phyloP scores from a whole-genome alignment of 441 rosid species.

The Hura crepitans region DNA sequence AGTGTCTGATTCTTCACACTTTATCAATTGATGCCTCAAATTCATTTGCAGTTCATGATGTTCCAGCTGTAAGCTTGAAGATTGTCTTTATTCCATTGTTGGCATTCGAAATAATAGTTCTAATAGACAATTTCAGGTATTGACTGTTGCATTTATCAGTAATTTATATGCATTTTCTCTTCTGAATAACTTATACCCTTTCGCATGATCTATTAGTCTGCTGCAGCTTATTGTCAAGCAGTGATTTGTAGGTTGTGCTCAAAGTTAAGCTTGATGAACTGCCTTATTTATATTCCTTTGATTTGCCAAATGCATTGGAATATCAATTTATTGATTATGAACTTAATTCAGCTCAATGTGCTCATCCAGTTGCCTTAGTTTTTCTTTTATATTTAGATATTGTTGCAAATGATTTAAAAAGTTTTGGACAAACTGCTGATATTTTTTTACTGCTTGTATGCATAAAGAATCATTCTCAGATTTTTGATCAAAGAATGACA shows the following conservation, averaged over 20 bases:
- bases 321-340: conserved; percentile 6
- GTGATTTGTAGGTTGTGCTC: background rate
- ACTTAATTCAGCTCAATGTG: conserved; percentile 7
- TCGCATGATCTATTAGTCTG: background rate
- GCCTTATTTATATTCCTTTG: background rate
- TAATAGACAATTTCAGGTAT: conserved; percentile 92
- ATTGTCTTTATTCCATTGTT: conserved; percentile 80
- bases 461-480: background rate
- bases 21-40: conserved; percentile 10
- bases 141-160: conserved; percentile 14
- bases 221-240: background rate
- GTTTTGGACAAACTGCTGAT: background rate
- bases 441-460: background rate
- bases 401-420: background rate
- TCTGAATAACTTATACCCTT: background rate
- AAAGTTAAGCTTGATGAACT: background rate
- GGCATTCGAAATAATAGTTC: conserved; percentile 67
- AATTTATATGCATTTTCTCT: background rate
- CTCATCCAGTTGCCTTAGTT: background rate
- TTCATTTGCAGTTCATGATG: conserved; percentile 43
- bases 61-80: conserved; percentile 77
- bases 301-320: conserved; percentile 7
- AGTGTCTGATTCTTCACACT: background rate
- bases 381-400: background rate
- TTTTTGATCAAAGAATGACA: background rate